Percentiles rank a stretch among this genome's conserved stretches.
phyloP scores from a whole-genome alignment of 352 stramenopile genomes.

The Pythium aristosporum region DNA sequence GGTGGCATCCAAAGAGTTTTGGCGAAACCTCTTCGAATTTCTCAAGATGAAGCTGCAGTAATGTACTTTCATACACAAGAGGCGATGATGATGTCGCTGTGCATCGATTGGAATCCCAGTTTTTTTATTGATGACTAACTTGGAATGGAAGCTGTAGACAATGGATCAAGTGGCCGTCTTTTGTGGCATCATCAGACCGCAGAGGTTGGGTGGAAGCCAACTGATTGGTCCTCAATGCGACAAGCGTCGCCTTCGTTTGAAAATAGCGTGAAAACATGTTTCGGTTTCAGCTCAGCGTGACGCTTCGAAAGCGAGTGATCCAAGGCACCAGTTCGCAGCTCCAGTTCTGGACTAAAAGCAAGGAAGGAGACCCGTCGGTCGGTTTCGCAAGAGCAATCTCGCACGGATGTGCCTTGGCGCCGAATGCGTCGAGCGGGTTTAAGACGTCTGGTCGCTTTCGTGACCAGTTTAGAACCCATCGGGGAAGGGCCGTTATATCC shows the following conservation, averaged over 20 bases:
- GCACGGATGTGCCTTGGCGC: background rate
- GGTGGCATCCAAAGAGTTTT: conserved; percentile 88
- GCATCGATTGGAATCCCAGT: background rate
- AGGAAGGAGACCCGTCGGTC: background rate
- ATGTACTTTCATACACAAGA: conserved; percentile 9
- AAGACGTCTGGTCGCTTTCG: background rate
- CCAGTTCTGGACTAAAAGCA: background rate
- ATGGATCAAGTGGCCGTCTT: background rate
- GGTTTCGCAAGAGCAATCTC: conserved; percentile 1
- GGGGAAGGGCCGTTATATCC: conserved; percentile 9
- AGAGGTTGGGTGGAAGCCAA: background rate
- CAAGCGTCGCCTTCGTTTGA: background rate
- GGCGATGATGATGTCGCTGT: background rate
- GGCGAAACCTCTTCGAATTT: conserved; percentile 88
- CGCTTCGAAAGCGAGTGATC: background rate
- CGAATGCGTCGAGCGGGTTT: background rate
- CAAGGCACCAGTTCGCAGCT: background rate
- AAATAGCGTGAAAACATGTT: background rate
- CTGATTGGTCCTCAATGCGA: background rate
- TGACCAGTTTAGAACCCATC: conserved; percentile 9
- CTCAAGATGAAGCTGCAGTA: conserved; percentile 83
- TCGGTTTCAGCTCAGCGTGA: background rate
- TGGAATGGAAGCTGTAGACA: background rate
- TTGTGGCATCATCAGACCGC: background rate
- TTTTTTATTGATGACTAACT: background rate